Percentiles rank a stretch among this genome's conserved stretches.
Conservation (phyloP, 2,329 filamentous ascomycete genomes). For the Alternaria panax region DNA sequence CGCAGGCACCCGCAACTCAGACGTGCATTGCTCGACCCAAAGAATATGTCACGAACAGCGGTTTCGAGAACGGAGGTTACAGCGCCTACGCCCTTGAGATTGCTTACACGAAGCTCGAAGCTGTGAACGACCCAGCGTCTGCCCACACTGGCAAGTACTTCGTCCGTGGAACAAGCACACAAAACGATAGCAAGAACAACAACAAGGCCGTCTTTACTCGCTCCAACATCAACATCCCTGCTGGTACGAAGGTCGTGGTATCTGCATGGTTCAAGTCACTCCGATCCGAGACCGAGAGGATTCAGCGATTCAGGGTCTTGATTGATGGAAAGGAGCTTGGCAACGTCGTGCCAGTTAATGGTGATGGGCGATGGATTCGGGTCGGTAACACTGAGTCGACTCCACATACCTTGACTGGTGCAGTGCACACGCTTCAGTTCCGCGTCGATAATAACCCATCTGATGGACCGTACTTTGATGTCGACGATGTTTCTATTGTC, state of each 20-base stretch:
- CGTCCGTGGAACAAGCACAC: neutral
- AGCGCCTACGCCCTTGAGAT: neutral
- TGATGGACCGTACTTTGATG: neutral
- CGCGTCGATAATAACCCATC: neutral
- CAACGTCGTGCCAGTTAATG: neutral
- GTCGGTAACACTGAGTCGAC: neutral
- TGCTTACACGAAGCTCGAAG: neutral
- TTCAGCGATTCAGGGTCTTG: neutral
- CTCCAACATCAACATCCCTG: neutral
- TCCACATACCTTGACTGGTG: neutral
- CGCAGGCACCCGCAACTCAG: neutral
- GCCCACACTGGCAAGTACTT: neutral
- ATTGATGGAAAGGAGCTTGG: neutral
- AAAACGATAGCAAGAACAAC: neutral
- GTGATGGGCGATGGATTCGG: neutral
- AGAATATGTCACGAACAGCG: neutral
- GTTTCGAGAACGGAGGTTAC: neutral
- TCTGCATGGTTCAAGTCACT: slow-evolving; percentile 1
- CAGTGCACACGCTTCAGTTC: neutral
- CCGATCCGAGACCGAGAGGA: neutral
- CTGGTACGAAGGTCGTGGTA: neutral
- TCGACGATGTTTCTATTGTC: neutral
- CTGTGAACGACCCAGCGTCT: neutral
- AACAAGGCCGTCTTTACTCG: neutral
- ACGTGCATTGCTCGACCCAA: neutral